Evolutionary conservation across 345 rosid genomes (phyloP).

Genomic region (Cochlearia excelsa): DNA sequence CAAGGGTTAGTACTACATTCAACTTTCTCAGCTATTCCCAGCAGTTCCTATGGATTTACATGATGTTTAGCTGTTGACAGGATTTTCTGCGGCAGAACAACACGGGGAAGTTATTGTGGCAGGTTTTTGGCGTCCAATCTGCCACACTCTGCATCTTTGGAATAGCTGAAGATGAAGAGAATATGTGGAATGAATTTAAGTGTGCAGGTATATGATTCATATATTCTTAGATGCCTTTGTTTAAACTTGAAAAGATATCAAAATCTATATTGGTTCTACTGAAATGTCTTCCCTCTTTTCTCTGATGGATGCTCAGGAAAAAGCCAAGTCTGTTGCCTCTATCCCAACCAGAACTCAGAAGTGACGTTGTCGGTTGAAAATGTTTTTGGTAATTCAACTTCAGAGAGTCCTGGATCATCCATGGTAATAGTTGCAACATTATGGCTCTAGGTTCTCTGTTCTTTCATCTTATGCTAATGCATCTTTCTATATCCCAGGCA

Average conservation of each 20-base stretch:
- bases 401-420: conserved; percentile 32
- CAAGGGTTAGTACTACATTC: conserved; percentile 58
- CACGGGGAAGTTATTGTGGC: conserved; percentile 93
- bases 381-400: conserved; percentile 39
- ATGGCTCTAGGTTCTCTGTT: conserved; percentile 10
- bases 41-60: conserved; percentile 2
- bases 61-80: conserved; percentile 39
- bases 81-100: conserved; percentile 94
- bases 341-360: conserved; percentile 71
- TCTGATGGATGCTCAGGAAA: conserved; percentile 52
- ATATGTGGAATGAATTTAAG: conserved; percentile 85
- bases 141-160: conserved; percentile 89
- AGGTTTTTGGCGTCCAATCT: conserved; percentile 71
- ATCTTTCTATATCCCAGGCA: conserved; percentile 40
- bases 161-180: conserved; percentile 81
- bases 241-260: not conserved
- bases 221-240: conserved; percentile 15
- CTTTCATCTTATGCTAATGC: not conserved
- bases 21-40: not conserved
- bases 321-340: conserved; percentile 77
- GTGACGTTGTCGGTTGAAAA: conserved; percentile 52
- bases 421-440: conserved; percentile 38
- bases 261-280: conserved; percentile 8
- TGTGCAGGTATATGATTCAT: conserved; percentile 50
- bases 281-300: conserved; percentile 9